Percentiles rank a stretch among this genome's conserved stretches.
Evolutionary conservation across 495 filamentous ascomycete genomes (phyloP).

Genomic region (Saxispiralis lemnorum): DNA sequence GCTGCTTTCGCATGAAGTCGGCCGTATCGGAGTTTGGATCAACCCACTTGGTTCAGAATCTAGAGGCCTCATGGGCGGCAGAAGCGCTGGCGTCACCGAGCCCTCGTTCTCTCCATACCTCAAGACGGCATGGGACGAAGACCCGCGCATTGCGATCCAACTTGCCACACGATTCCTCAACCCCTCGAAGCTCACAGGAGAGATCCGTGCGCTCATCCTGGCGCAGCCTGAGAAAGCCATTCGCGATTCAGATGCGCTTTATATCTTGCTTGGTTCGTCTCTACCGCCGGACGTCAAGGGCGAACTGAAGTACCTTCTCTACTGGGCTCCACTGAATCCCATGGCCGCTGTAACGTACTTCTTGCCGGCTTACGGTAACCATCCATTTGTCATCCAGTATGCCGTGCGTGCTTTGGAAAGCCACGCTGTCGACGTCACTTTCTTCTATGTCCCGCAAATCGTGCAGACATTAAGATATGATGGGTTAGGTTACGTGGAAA

Average conservation of each 20-base stretch:
- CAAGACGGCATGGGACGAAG: conserved; percentile 69
- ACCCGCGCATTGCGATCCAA: conserved; percentile 66
- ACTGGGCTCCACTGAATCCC: conserved; percentile 87
- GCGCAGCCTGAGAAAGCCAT: conserved; percentile 69
- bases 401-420: conserved; percentile 88
- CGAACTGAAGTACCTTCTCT: conserved; percentile 87
- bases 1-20: conserved; percentile 70
- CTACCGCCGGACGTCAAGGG: conserved; percentile 62
- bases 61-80: not conserved
- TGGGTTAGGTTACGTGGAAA: conserved; percentile 80
- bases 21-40: conserved; percentile 75
- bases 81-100: conserved; percentile 17
- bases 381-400: conserved; percentile 90
- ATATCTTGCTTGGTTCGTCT: conserved; percentile 57
- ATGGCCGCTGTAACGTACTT: conserved; percentile 86
- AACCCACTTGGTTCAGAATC: conserved; percentile 50
- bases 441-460: conserved; percentile 97
- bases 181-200: conserved; percentile 48
- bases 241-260: conserved; percentile 58
- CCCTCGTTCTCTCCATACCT: conserved; percentile 42
- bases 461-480: conserved; percentile 95
- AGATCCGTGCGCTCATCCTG: conserved; percentile 61
- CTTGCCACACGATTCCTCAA: conserved; percentile 54
- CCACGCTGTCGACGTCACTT: conserved; percentile 87
- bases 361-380: conserved; percentile 78